Evolutionary conservation across 371 early-diverging fungal genomes (phyloP).

Genomic region (Lichtheimia hyalospora): DNA sequence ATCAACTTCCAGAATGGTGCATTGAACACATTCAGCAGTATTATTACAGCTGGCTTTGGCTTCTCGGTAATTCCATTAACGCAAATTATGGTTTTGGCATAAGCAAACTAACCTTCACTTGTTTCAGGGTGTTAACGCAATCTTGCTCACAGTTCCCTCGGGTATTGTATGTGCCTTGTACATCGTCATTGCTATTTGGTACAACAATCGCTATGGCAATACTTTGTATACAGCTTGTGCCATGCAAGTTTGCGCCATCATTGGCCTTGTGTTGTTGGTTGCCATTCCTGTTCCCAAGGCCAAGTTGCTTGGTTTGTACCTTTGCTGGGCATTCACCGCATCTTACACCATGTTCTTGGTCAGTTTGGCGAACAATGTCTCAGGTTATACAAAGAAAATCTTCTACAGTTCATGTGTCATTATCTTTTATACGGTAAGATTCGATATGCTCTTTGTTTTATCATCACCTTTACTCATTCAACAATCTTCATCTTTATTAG

Average conservation of each 20-base stretch:
- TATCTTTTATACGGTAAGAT: constrained; percentile 16
- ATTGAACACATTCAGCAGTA: constrained; percentile 22
- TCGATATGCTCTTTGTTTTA: background rate
- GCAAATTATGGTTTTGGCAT: background rate
- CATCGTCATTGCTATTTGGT: constrained; percentile 34
- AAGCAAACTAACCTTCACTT: no score
- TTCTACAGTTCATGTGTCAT: constrained; percentile 21
- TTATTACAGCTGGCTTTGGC: constrained; percentile 25
- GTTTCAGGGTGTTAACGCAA: constrained; percentile 27
- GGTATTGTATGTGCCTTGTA: constrained; percentile 31
- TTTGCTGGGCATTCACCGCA: constrained; percentile 32
- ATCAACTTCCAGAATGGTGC: constrained; percentile 45
- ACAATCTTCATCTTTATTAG: background rate
- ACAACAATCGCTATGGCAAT: constrained; percentile 33
- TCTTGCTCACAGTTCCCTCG: constrained; percentile 39
- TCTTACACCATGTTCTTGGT: constrained; percentile 23
- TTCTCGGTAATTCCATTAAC: constrained; percentile 20
- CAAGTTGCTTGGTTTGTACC: constrained; percentile 34
- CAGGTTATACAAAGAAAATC: constrained; percentile 34
- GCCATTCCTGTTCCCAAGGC: constrained; percentile 36
- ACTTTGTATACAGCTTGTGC: constrained; percentile 28
- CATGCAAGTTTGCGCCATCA: constrained; percentile 21
- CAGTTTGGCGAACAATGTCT: constrained; percentile 25
- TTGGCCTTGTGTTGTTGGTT: constrained; percentile 37
- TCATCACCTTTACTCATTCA: background rate